phyloP scores from a whole-genome alignment of 2,329 filamentous ascomycete species.

The Ilyonectria mors-panacis region DNA sequence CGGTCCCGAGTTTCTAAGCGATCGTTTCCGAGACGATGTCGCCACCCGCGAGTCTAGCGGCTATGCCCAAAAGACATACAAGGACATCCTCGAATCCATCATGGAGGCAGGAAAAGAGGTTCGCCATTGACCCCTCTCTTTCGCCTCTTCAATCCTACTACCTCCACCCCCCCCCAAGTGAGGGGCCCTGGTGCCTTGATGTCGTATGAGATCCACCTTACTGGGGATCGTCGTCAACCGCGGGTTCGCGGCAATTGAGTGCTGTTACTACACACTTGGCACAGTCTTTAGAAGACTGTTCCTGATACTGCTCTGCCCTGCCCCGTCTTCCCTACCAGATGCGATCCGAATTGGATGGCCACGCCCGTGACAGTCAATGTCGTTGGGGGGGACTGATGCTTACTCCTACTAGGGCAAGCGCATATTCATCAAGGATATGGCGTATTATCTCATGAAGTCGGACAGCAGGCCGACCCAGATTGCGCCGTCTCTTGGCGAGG shows the following conservation, averaged over 20 bases:
- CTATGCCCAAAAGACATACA: slow-evolving; percentile 79
- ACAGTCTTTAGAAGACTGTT: not conserved
- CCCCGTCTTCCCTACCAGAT: not conserved
- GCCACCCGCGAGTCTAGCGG: slow-evolving; percentile 71
- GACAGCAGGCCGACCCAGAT: slow-evolving; percentile 76
- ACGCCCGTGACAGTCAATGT: not conserved
- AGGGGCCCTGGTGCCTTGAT: slow-evolving; percentile 4
- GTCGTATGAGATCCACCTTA: not conserved
- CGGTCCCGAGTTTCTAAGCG: slow-evolving; percentile 88
- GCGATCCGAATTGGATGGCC: not conserved
- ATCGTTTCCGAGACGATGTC: slow-evolving; percentile 81
- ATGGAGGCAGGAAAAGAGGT: slow-evolving; percentile 82
- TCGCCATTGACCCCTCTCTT: slow-evolving; percentile 50
- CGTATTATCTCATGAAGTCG: slow-evolving; percentile 89
- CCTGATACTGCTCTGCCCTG: not conserved
- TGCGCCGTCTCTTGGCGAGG: slow-evolving; percentile 82
- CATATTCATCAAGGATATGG: slow-evolving; percentile 98
- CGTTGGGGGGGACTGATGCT: slow-evolving; percentile 37
- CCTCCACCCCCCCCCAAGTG: slow-evolving; percentile 32
- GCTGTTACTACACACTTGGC: not conserved
- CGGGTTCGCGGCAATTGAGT: not conserved
- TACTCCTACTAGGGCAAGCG: slow-evolving; percentile 79
- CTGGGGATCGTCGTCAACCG: not conserved
- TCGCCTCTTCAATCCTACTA: slow-evolving; percentile 39
- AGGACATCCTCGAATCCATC: slow-evolving; percentile 83